phyloP scores from a whole-genome alignment of 225 moss, liverwort and hornwort species.

The Polytrichum commune region DNA sequence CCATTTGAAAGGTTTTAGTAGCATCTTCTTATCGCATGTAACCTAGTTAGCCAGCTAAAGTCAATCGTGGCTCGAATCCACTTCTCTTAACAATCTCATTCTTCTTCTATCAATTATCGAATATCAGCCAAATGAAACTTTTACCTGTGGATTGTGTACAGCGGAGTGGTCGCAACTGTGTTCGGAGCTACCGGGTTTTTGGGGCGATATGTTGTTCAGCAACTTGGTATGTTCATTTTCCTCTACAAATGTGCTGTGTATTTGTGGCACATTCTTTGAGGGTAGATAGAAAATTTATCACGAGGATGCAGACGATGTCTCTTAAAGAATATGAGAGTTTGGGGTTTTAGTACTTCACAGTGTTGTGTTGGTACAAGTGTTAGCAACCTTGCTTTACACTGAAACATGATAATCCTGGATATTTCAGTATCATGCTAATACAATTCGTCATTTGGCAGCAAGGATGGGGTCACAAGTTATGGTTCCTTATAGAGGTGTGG shows the following conservation, averaged over 20 bases:
- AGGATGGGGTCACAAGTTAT: conserved; percentile 93
- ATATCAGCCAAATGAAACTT: background rate
- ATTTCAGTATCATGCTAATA: conserved; percentile 11
- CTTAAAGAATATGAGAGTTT: background rate
- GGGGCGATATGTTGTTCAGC: conserved; percentile 90
- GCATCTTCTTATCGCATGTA: background rate
- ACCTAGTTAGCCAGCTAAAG: no score
- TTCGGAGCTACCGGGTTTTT: conserved; percentile 96
- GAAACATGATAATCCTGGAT: background rate
- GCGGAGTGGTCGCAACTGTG: conserved; percentile 96
- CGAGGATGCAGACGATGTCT: background rate
- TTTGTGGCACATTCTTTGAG: background rate
- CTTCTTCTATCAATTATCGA: background rate
- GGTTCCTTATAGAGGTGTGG: conserved; percentile 81
- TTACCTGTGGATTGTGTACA: conserved; percentile 29
- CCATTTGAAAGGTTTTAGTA: background rate
- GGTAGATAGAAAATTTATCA: background rate
- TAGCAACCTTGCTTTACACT: background rate
- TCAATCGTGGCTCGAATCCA: background rate
- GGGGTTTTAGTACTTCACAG: no score
- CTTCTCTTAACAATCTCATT: background rate
- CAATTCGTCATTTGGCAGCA: conserved; percentile 46
- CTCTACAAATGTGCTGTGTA: background rate
- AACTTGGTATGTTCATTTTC: conserved; percentile 57
- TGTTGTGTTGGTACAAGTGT: no score